Evolutionary conservation across 345 rosid genomes (phyloP), one percentile per base, ranked within the genome.

Genomic region (Angophora floribunda): DNA sequence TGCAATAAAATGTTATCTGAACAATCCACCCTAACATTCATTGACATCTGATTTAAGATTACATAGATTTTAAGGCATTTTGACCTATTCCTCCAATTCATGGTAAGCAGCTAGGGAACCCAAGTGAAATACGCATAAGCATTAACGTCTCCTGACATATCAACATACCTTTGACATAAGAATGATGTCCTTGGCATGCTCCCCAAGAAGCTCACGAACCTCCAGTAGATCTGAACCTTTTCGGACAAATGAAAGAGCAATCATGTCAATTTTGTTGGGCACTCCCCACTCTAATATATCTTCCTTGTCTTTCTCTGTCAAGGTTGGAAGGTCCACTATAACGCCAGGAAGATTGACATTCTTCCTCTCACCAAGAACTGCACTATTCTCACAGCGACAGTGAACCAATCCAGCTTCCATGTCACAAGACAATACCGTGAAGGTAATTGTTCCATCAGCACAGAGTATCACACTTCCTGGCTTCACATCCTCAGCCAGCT

Each of bases 341-440:
- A 98, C 99, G 78, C 99, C 98, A 1, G 99, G 99, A 87, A 98
- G 99, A 93, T 98, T 97, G 52, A 96, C 99, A 32, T 98, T 98
- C 92, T 98, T 98, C 92, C 99, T 95, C 95, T 98, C 99, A 41
- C 99, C 98, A 57, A 98, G 99, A 92, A 96, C 91, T 3, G 99
- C 98, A 87, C 95, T 90, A 90, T 97, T 97, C 94, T 97, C 99
- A 53, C 99, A 97, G 4, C 95, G 92, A 88, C 99, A 97, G 87
- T 87, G 92, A 84, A 97, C 99, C 89, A 96, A 91, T 4, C 99
- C 99, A 0, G 93, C 93, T 90, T 91, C 87, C 75, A 24, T 90
- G 92, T 97, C 95, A 67, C 99, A 93, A 36, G 99, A 95, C 86
- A 97, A 88, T 52, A 95, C 99, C 2, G 96, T 93, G 88, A 98